Evolutionary conservation across 192 early-diverging fungal species (phyloP).

Genomic region (Coemansia sp.): DNA sequence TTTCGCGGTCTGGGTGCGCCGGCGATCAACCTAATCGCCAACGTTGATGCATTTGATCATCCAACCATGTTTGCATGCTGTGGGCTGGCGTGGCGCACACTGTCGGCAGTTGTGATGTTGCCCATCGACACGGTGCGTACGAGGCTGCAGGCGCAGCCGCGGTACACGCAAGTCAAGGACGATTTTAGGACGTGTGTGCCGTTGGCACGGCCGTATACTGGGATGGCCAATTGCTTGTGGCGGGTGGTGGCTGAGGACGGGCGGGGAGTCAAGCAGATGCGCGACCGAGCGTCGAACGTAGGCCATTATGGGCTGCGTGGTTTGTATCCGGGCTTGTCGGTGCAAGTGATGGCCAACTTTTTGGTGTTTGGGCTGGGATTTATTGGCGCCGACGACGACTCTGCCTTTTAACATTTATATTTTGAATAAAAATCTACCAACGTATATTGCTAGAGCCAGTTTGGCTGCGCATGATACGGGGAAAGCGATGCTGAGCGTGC

Average conservation of each 20-base stretch:
- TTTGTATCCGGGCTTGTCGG: constrained; percentile 68
- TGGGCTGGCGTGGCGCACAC: constrained; percentile 66
- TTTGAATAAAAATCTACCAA: neutral
- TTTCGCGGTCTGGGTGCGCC: constrained; percentile 66
- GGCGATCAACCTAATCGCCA: constrained; percentile 66
- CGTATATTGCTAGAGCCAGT: neutral
- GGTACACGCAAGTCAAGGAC: constrained; percentile 35
- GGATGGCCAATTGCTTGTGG: constrained; percentile 66
- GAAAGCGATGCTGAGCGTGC: constrained; percentile 14
- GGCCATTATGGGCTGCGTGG: constrained; percentile 63
- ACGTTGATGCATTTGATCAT: constrained; percentile 57
- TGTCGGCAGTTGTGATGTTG: constrained; percentile 72
- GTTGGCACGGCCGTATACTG: constrained; percentile 62
- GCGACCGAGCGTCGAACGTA: constrained; percentile 11
- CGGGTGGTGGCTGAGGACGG: constrained; percentile 77
- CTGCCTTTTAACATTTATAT: constrained; percentile 17
- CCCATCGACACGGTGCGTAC: constrained; percentile 87
- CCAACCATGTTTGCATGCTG: constrained; percentile 63
- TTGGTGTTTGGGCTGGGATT: constrained; percentile 62
- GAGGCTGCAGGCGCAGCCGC: constrained; percentile 80
- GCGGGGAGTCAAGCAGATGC: constrained; percentile 12
- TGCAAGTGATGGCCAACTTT: constrained; percentile 63
- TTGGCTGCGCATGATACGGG: constrained; percentile 23
- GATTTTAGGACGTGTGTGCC: constrained; percentile 68
- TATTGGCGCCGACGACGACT: constrained; percentile 53